Evolutionary conservation across 169 alveolate genomes (phyloP).

Genomic region (Toxoplasma gondii): DNA sequence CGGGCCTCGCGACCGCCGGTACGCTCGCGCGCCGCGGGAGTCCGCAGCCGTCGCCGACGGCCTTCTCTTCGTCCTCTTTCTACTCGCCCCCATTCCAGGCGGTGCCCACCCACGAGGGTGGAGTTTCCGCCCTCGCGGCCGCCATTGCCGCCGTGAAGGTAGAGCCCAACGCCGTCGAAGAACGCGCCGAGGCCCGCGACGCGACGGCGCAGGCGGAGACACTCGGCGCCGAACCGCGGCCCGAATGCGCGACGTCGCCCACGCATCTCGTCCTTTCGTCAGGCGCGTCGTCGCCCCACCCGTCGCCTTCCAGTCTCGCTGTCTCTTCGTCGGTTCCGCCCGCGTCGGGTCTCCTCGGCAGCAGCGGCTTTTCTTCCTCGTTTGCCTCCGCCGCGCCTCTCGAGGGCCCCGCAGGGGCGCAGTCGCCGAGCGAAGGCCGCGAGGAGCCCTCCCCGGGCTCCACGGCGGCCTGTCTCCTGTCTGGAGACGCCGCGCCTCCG

Average conservation of each 20-base stretch:
- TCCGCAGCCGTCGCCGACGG: not conserved
- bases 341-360: not conserved
- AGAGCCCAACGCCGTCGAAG: not conserved
- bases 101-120: slow-evolving; percentile 11
- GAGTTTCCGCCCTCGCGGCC: not conserved
- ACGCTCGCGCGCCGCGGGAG: not conserved
- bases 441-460: not conserved
- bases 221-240: not conserved
- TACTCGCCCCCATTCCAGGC: not conserved
- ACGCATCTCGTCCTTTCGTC: not conserved
- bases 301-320: not conserved
- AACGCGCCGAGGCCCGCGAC: not conserved
- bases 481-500: not conserved
- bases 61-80: not conserved
- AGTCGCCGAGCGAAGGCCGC: not conserved
- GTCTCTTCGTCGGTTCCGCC: not conserved
- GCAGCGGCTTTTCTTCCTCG: not conserved
- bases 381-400: not conserved
- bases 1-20: not conserved
- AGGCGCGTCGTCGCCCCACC: not conserved
- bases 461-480: not conserved
- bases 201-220: not conserved
- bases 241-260: not conserved
- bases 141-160: slow-evolving; percentile 1
- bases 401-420: not conserved